Base-by-base conservation (phyloP, 345 rosid genomes). In the Eucalyptus marginata region DNA sequence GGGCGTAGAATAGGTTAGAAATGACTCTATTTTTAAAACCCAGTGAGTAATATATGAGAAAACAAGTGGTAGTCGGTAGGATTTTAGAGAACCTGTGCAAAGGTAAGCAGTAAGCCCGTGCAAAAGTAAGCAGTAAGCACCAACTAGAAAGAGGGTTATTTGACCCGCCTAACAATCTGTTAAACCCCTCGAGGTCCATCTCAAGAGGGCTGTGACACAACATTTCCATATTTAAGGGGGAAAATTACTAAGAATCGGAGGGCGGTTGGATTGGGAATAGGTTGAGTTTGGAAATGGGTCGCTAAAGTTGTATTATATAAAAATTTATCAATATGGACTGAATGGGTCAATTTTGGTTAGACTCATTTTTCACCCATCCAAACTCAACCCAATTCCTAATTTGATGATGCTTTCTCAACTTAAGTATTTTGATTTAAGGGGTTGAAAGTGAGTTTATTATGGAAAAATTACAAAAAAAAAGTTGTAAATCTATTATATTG, bases 401-500 rank as follows among this genome's bases (percentile, higher is more conserved):
- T 58, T 58, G 56, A 52, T 0, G 1, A 59, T 59, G 15, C 14
- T 59, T 59, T 27, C 66, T 25, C 31, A 59, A 59, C 4, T 25
- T 25, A 24, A 59, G 7, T 59, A 59, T 25, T 24, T 59, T 59
- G 3, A 59, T 25, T 25, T 11, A 58, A 58, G n/a, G 66, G n/a
- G 66, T 25, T 25, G n/a, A 59, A 59, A 59, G 1, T 59, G 66
- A 11, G 29, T 24, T 59, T 52, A 52, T 18, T 7, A 18, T 0
- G 4, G 24, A 4, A 18, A 52, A 52, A 52, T 0, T 3, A 52
- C 10, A 0, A 50, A 51, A 51, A 51, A 50, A 51, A 51, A 18
- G 10, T 52, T 52, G 2, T 52, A 18, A 52, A 52, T 52, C 2
- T 52, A 52, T 52, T 52, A 0, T 0, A 52, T 52, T 1, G 1